Percentiles rank a stretch among this genome's conserved stretches.
phyloP scores from a whole-genome alignment of 139 green algal species.

The Nannochloris sp. region DNA sequence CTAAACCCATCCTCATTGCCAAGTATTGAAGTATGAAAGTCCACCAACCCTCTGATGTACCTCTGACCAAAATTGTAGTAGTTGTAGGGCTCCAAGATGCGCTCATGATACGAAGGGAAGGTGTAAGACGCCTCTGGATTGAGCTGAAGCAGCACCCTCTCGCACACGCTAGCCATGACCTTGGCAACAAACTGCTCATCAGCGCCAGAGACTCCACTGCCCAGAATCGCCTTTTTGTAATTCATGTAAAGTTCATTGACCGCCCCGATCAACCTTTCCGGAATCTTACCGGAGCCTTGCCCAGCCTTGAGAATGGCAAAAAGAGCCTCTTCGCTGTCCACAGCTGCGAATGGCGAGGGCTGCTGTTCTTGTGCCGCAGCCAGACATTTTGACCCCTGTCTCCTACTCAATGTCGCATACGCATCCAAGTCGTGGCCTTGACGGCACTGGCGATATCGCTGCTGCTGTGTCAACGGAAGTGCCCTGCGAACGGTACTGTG shows the following conservation, averaged over 20 bases:
- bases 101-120: constrained; percentile 83
- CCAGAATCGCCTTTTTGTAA: constrained; percentile 66
- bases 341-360: constrained; percentile 28
- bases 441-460: no score
- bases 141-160: constrained; percentile 34
- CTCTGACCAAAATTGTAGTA: constrained; percentile 95
- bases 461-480: no score
- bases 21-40: constrained; percentile 82
- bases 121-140: constrained; percentile 53
- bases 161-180: constrained; percentile 41
- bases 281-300: constrained; percentile 32
- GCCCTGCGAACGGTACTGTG: no score
- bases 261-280: constrained; percentile 38
- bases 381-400: neutral
- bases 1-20: constrained; percentile 40
- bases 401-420: neutral
- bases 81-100: constrained; percentile 77
- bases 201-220: constrained; percentile 32
- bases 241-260: constrained; percentile 80
- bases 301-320: constrained; percentile 41
- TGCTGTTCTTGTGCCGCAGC: neutral
- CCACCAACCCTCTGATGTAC: constrained; percentile 72
- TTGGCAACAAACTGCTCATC: constrained; percentile 54
- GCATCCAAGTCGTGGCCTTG: no score
- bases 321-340: constrained; percentile 53